Evolutionary conservation across 768 basidiomycete species (phyloP), one percentile per base, ranked within the genome.

Genomic region (Mycena galericulata): DNA sequence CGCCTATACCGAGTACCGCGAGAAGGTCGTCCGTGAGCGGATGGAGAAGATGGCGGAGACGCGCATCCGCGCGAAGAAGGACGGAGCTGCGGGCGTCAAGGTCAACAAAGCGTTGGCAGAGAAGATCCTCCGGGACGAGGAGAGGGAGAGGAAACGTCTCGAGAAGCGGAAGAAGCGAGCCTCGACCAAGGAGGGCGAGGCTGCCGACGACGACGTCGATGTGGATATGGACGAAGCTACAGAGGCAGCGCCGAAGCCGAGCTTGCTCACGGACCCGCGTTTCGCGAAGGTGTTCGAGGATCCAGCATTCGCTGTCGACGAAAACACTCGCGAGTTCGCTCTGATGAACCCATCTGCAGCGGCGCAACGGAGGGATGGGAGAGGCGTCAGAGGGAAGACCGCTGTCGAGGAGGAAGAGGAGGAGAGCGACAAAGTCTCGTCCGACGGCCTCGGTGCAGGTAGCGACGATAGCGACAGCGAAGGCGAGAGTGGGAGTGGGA

Each of bases 21-120:
- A 97, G 79, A 92, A 91, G 75, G 81, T 95, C 76, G 87, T 98
- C 59, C 88, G 88, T 56, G 92, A 95, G 75, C 95, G 96, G 79
- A 89, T 99, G 82, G 96, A 96, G 65, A 96, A 96, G 79, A 87
- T 98, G 84, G 91, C 95, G 0, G 97, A 99, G 79, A 93, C 90
- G 14, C 88, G 98, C 50, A 99, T 99, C 78, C 90, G 98, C 17
- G 82, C 94, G 43, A 88, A 87, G 79, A 96, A 95, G 78, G 87
- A 90, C 40, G 70, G 67, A 0, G 55, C 62, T 11, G 75, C n/a
- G n/a, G n/a, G 85, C 57, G 89, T 88, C 77, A 96, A 94, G 82
- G 92, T 87, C 70, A 88, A 90, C 74, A 86, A 94, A 79, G 89
- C 88, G 3, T 85, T 99, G 27, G 98, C 98, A 4, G 94, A 96